phyloP scores from a whole-genome alignment of 1,284 basidiomycete species.

The Leccinum subfulvum region DNA sequence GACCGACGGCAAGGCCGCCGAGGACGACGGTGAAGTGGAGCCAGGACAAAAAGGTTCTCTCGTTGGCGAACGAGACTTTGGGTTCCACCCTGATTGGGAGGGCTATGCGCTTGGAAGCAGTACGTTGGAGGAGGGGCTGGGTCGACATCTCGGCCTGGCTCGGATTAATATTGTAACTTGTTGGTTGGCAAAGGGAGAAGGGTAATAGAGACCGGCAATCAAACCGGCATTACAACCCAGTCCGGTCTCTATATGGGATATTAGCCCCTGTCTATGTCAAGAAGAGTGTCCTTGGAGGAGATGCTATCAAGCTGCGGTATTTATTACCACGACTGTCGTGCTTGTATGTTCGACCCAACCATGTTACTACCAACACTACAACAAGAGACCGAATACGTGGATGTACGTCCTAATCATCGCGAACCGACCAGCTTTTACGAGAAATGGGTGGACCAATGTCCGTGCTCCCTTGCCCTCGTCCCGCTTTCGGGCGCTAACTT shows the following conservation, averaged over 20 bases:
- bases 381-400: constrained; percentile 30
- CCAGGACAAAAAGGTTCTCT: constrained; percentile 95
- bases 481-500: constrained; percentile 6
- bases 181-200: constrained; percentile 12
- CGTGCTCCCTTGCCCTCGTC: constrained; percentile 11
- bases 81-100: constrained; percentile 93
- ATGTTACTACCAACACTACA: constrained; percentile 3
- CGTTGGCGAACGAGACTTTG: constrained; percentile 94
- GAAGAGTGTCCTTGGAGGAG: not conserved
- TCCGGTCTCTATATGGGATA: constrained; percentile 8
- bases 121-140: constrained; percentile 95
- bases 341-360: not conserved
- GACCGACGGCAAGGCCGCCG: constrained; percentile 91
- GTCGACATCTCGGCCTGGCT: constrained; percentile 68
- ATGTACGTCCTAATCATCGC: constrained; percentile 13
- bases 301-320: constrained; percentile 9
- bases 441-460: constrained; percentile 57
- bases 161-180: not conserved
- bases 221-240: constrained; percentile 20
- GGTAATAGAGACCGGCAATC: constrained; percentile 11
- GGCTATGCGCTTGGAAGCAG: constrained; percentile 92
- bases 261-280: constrained; percentile 21
- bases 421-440: constrained; percentile 42
- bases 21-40: constrained; percentile 94
- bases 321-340: constrained; percentile 1